Base-by-base conservation (phyloP, 768 basidiomycete genomes). In the Amanita jacksonii region DNA sequence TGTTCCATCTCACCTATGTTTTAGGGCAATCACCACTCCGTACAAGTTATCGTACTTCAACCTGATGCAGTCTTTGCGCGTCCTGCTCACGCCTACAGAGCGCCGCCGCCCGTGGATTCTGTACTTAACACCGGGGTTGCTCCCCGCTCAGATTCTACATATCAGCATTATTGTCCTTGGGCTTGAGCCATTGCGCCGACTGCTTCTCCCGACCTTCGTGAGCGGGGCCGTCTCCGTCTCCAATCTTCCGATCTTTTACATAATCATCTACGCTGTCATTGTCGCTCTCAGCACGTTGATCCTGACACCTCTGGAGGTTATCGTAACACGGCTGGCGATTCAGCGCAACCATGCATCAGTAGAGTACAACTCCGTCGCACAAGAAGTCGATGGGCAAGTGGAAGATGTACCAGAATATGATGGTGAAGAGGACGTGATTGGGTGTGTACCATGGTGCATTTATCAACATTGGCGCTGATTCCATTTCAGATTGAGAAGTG, bases 351-450 rank as follows among this genome's bases (percentile, higher is more conserved):
- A 89, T 50, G 77, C 81, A 5, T 78, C 81, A 12, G 64, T 78
- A 4, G 84, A 82, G 44, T 85, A 76, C 54, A 83, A 85, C 50
- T 79, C 84, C 1, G 76, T 85, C 23, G 64, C 77, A 3, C 83
- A 86, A 54, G 85, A 89, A 52, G 76, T 76, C 13, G 80, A 81
- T 31, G 77, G 75, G 5, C 79, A 83, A 52, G 66, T 64, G 2
- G 74, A 85, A 46, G 73, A 76, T 36, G 62, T 65, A 1, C 60
- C 65, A 4, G 83, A 85, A 51, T 90, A 77, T 52, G 68, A 76
- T 19, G 83, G 81, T 12, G 79, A 83, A 20, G 87, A 91, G 54
- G 88, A 91, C 51, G 88, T 91, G 13, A 87, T 91, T 49, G 86
- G 85, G 84, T 85, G 51, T 40, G 78, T 54, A 20, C 5, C 24